phyloP scores from a whole-genome alignment of 371 early-diverging fungal species.

The Spraguea lophii region DNA sequence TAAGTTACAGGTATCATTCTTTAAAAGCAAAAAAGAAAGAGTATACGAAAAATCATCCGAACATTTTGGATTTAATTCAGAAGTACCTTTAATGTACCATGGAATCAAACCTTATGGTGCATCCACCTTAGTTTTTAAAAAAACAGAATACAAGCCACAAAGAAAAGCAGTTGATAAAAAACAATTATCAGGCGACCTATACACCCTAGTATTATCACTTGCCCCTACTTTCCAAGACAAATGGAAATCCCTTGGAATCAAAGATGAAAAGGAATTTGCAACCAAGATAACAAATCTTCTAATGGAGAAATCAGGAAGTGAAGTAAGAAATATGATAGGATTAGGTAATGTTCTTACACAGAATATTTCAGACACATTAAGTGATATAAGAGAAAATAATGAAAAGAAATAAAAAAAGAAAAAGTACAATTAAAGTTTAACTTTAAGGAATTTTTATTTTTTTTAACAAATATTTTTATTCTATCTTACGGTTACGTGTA shows the following conservation, averaged over 20 bases:
- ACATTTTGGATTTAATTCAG: neutral
- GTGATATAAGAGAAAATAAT: neutral
- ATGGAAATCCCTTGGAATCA: slow-evolving; percentile 28
- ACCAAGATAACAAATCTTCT: slow-evolving; percentile 33
- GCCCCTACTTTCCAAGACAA: slow-evolving; percentile 34
- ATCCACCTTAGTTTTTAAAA: neutral
- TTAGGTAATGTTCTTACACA: slow-evolving; percentile 23
- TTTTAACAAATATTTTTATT: no score
- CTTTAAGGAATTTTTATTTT: neutral
- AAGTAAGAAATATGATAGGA: slow-evolving; percentile 22
- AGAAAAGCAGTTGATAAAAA: neutral
- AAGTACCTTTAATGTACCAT: neutral
- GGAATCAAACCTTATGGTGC: neutral
- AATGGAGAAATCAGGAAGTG: slow-evolving; percentile 17
- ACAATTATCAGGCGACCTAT: slow-evolving; percentile 10
- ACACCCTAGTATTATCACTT: slow-evolving; percentile 21
- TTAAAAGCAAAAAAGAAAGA: slow-evolving; percentile 39
- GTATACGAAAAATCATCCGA: slow-evolving; percentile 20
- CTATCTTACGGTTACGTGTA: no score
- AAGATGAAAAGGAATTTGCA: slow-evolving; percentile 39
- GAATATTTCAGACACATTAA: slow-evolving; percentile 10
- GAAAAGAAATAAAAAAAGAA: neutral
- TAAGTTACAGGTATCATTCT: slow-evolving; percentile 29
- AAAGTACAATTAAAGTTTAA: neutral
- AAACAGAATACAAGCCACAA: no score